Percentiles rank a stretch among this genome's conserved stretches.
These are phyloP conservation scores for Leccinum disarticulatum DNA, from an alignment of 768 basidiomycete genomes.

Conservation along the genomic window DNA sequence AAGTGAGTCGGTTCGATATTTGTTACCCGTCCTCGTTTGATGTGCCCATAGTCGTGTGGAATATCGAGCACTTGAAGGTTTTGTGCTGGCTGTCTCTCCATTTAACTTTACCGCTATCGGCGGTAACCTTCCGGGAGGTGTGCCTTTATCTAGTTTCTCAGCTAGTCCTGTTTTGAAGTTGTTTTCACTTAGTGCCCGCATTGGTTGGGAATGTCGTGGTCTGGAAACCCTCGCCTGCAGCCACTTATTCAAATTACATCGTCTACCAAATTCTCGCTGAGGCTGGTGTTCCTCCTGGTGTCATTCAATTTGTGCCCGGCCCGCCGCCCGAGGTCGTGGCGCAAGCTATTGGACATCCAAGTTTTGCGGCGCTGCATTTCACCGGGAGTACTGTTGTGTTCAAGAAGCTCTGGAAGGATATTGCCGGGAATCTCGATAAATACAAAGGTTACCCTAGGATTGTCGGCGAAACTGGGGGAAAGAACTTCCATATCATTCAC, in stretches of 20 bases:
- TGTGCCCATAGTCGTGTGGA: slow-evolving; percentile 72
- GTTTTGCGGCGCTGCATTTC: slow-evolving; percentile 91
- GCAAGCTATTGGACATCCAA: slow-evolving; percentile 74
- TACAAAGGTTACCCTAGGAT: slow-evolving; percentile 92
- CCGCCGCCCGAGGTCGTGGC: slow-evolving; percentile 82
- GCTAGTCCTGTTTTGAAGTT: background rate
- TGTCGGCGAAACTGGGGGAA: slow-evolving; percentile 97
- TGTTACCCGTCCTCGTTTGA: slow-evolving; percentile 9
- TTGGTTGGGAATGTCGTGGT: slow-evolving; percentile 92
- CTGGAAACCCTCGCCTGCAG: slow-evolving; percentile 97
- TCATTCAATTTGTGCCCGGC: slow-evolving; percentile 96
- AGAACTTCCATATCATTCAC: slow-evolving; percentile 97
- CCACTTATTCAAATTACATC: slow-evolving; percentile 94
- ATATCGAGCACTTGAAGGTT: slow-evolving; percentile 97
- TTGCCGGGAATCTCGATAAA: slow-evolving; percentile 80
- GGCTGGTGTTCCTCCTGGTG: slow-evolving; percentile 90
- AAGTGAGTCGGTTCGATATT: slow-evolving; percentile 60
- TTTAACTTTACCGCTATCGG: slow-evolving; percentile 99
- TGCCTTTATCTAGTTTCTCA: slow-evolving; percentile 5
- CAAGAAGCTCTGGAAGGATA: slow-evolving; percentile 95
- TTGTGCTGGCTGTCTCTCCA: slow-evolving; percentile 95
- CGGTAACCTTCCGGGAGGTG: slow-evolving; percentile 83
- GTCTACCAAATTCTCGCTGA: slow-evolving; percentile 88
- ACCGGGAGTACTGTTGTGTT: slow-evolving; percentile 95
- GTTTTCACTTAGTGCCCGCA: slow-evolving; percentile 62